Base-by-base conservation (phyloP, 768 basidiomycete species). In the Tylopilus rubrobrunneus region DNA sequence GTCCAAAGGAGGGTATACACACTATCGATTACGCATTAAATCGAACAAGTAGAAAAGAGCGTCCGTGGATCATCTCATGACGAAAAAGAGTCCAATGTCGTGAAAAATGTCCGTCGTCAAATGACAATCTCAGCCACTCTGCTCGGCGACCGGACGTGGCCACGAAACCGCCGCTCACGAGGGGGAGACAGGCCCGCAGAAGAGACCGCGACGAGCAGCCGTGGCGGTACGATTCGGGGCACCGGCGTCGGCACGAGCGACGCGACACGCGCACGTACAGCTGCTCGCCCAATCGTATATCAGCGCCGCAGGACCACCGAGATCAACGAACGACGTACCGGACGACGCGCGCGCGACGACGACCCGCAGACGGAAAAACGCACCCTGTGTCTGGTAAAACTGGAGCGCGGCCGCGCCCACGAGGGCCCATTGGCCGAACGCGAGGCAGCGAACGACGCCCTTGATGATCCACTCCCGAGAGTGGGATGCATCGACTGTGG, bases 401-500 rank as follows among this genome's bases (percentile, higher is more conserved):
- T 11, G 37, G 40, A 17, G 5, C 19, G 28, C 11, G 58, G 9
- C 51, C n/a, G 14, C 28, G 14, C 54, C 43, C 0, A 57, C 39
- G 27, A 57, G 46, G n/a, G 42, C 34, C 57, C 55, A 51, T 17
- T 51, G 49, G 42, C 41, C 59, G 33, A 57, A 39, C 6, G 40
- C 8, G 37, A 60, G 29, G 51, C 53, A 56, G 29, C 36, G 33
- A 31, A 62, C 17, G 17, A 51, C 28, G 23, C 48, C 37, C 44
- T 56, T 57, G 27, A 57, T 39, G 36, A 62, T 34, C 51, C 58
- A 39, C 23, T 63, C 61, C 45, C 48, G 56, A 39, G 56, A 51
- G 21, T 57, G 61, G 28, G 62, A 56, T 12, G 56, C 61, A 19
- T 63, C 42, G 28, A 62, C 62, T 63, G 21, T 23, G 15, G 11